These are phyloP conservation scores for Elaeagnus macrophylla DNA, from an alignment of 306 rosid species.

Conservation along the genomic window DNA sequence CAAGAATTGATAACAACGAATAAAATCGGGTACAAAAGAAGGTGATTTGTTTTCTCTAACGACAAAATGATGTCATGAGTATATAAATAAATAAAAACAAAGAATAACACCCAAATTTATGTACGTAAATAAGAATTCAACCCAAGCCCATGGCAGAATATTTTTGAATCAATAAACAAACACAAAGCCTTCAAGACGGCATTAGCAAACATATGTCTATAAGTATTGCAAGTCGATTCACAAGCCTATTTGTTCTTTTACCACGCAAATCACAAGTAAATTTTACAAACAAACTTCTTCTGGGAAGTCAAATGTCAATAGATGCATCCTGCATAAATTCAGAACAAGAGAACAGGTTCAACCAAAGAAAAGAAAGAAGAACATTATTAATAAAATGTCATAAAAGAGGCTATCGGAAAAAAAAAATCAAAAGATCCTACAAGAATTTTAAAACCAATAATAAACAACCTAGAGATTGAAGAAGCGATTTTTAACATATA, in stretches of 20 bases:
- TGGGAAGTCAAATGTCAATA: constrained; percentile 56
- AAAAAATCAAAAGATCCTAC: too few species aligned
- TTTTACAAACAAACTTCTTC: constrained; percentile 77
- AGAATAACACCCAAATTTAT: neutral
- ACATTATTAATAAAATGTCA: neutral
- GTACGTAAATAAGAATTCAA: neutral
- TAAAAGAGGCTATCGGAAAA: neutral
- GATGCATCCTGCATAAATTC: constrained; percentile 42
- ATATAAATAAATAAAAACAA: neutral
- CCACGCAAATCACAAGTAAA: constrained; percentile 68
- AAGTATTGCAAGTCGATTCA: constrained; percentile 70
- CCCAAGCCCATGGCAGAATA: neutral
- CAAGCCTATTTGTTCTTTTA: constrained; percentile 70
- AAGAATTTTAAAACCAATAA: too few species aligned
- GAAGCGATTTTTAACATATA: too few species aligned
- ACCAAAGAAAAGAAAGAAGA: neutral
- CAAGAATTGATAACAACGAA: too few species aligned
- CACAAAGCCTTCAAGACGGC: too few species aligned
- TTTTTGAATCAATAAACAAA: too few species aligned
- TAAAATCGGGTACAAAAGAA: too few species aligned
- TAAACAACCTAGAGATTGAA: too few species aligned
- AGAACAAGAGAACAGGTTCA: constrained; percentile 1
- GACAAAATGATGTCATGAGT: neutral
- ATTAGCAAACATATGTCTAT: neutral
- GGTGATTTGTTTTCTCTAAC: too few species aligned